Conservation (phyloP, 129 eudicot genomes). For the Tagetes patula region DNA sequence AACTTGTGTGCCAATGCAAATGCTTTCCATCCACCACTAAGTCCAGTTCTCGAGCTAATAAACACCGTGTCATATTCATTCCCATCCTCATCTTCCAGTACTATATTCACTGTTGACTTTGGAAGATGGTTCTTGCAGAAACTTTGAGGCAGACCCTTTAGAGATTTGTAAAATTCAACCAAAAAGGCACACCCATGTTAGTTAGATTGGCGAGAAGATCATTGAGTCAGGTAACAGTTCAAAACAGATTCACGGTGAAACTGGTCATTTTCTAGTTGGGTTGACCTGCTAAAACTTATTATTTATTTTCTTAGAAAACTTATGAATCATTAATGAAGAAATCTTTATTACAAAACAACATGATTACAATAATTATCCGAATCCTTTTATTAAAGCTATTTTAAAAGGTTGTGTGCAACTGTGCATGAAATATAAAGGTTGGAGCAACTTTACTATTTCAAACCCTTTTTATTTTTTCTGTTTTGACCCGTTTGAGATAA, state of each 20-base stretch:
- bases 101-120: constrained; percentile 46
- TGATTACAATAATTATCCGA: not conserved
- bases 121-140: constrained; percentile 71
- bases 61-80: constrained; percentile 56
- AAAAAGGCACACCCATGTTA: not conserved
- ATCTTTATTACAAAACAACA: not conserved
- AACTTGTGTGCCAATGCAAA: constrained; percentile 76
- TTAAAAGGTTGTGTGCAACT: not conserved
- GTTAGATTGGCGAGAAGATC: not conserved
- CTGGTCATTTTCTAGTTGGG: not conserved
- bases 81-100: constrained; percentile 68
- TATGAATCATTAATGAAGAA: not conserved
- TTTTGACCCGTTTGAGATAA: not conserved
- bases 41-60: constrained; percentile 66
- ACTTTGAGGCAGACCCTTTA: constrained; percentile 62
- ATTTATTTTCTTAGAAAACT: no score
- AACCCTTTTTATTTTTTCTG: not conserved
- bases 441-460: not conserved
- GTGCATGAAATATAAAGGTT: not conserved
- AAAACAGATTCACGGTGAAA: not conserved
- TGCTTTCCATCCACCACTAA: constrained; percentile 92
- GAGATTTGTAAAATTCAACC: constrained; percentile 6
- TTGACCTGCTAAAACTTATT: not conserved
- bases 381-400: not conserved
- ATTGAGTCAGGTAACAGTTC: not conserved